Evolutionary conservation across 2,329 filamentous ascomycete species (phyloP).

Genomic region (Hypoxylon sp.): DNA sequence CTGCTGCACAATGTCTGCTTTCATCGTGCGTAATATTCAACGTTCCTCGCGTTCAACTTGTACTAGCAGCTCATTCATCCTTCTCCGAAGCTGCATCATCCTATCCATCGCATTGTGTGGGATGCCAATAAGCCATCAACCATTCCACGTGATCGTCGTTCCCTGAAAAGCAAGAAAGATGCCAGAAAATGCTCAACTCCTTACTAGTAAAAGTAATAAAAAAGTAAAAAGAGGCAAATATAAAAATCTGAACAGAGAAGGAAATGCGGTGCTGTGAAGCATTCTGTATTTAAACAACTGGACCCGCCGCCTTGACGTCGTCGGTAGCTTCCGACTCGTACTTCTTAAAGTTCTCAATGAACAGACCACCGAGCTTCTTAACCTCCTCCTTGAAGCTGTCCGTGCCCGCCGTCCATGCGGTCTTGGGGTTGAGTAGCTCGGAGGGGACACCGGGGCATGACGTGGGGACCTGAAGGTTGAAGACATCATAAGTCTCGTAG

Average conservation of each 20-base stretch:
- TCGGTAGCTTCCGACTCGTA: constrained; percentile 84
- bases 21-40: constrained; percentile 1
- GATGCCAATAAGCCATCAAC: no score
- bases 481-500: constrained; percentile 94
- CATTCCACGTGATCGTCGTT: no score
- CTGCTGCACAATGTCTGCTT: background rate
- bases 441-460: constrained; percentile 86
- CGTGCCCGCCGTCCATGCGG: constrained; percentile 84
- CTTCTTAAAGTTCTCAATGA: constrained; percentile 98
- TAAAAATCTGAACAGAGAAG: no score
- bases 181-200: constrained; percentile 26
- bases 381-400: constrained; percentile 89
- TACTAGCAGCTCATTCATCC: constrained; percentile 10
- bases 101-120: constrained; percentile 18
- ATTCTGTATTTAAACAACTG: constrained; percentile 48
- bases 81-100: constrained; percentile 1
- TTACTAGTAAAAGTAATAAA: constrained; percentile 17
- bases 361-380: constrained; percentile 86
- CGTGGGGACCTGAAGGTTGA: constrained; percentile 97
- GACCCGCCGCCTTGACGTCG: constrained; percentile 77
- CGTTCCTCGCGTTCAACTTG: constrained; percentile 21
- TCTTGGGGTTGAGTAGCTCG: constrained; percentile 94
- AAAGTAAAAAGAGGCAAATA: constrained; percentile 16
- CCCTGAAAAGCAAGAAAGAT: constrained; percentile 10
- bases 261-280: constrained; percentile 29